Conservation (phyloP, 2,329 filamentous ascomycete species). For the Fusarium heterosporum region DNA sequence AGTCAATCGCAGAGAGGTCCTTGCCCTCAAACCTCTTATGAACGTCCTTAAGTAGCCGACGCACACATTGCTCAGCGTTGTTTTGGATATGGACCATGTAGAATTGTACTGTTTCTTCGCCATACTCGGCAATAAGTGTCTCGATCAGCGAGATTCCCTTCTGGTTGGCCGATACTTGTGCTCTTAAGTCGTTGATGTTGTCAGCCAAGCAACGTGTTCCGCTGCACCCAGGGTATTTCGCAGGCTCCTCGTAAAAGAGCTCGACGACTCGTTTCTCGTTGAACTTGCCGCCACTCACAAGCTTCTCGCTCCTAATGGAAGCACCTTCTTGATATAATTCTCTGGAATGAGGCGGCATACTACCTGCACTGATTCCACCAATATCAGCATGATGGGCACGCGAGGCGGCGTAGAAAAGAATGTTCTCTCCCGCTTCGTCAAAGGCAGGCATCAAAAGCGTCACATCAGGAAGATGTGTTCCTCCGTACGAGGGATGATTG, state of each 20-base stretch:
- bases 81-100: conserved; percentile 87
- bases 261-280: conserved; percentile 81
- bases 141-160: conserved; percentile 87
- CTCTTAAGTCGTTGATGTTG: conserved; percentile 85
- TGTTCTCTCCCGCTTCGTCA: conserved; percentile 70
- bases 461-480: conserved; percentile 85
- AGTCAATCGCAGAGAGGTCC: conserved; percentile 77
- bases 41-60: conserved; percentile 77
- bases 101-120: conserved; percentile 80
- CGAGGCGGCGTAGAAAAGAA: conserved; percentile 85
- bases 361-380: conserved; percentile 82
- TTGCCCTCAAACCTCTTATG: conserved; percentile 76
- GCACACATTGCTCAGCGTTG: conserved; percentile 81
- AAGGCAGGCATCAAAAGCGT: conserved; percentile 85
- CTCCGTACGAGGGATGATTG: conserved; percentile 86
- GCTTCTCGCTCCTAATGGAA: conserved; percentile 72
- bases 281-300: conserved; percentile 81
- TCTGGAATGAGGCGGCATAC: conserved; percentile 80
- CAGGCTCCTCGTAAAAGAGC: conserved; percentile 78
- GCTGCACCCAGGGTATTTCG: conserved; percentile 78
- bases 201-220: conserved; percentile 83
- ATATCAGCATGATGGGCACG: conserved; percentile 88
- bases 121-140: conserved; percentile 80
- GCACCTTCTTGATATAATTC: conserved; percentile 73
- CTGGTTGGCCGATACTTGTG: conserved; percentile 85